Evolutionary conservation across 2,329 filamentous ascomycete species (phyloP).

Genomic region (Tolypocladium tropicale): DNA sequence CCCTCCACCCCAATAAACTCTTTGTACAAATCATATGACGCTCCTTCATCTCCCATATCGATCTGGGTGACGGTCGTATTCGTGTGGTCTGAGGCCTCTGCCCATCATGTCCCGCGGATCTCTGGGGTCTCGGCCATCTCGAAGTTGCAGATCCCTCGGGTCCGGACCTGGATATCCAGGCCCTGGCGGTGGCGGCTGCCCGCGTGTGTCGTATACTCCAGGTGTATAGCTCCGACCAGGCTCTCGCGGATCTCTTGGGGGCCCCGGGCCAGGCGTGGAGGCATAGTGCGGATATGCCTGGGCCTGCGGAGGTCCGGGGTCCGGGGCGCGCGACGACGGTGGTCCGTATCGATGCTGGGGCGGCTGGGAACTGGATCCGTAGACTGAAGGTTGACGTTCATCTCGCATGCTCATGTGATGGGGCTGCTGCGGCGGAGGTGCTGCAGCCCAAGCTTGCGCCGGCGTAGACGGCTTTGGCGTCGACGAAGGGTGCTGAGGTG

Average conservation of each 20-base stretch:
- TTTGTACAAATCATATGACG: background rate
- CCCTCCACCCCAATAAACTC: background rate
- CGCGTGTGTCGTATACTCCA: conserved; percentile 30
- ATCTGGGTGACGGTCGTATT: conserved; percentile 34
- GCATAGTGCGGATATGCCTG: conserved; percentile 34
- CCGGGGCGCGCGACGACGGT: conserved; percentile 27
- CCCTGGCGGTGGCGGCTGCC: conserved; percentile 24
- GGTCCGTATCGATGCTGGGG: conserved; percentile 28
- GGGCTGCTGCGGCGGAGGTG: conserved; percentile 20
- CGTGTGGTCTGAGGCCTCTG: conserved; percentile 32
- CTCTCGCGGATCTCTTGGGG: conserved; percentile 30
- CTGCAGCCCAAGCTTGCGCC: conserved; percentile 20
- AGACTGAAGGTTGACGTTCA: conserved; percentile 25
- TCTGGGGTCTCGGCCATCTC: conserved; percentile 21
- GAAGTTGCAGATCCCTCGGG: conserved; percentile 18
- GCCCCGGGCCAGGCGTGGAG: conserved; percentile 29
- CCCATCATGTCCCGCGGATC: conserved; percentile 31
- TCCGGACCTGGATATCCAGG: conserved; percentile 22
- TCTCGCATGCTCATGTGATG: conserved; percentile 26
- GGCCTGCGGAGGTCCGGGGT: conserved; percentile 25
- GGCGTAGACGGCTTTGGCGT: conserved; percentile 23
- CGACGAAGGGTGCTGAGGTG: conserved; percentile 16
- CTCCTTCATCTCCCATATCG: conserved; percentile 29
- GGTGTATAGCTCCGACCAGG: conserved; percentile 37
- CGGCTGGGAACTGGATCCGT: conserved; percentile 19